Evolutionary conservation across 306 rosid species (phyloP).

Genomic region (Bauhinia variegata): DNA sequence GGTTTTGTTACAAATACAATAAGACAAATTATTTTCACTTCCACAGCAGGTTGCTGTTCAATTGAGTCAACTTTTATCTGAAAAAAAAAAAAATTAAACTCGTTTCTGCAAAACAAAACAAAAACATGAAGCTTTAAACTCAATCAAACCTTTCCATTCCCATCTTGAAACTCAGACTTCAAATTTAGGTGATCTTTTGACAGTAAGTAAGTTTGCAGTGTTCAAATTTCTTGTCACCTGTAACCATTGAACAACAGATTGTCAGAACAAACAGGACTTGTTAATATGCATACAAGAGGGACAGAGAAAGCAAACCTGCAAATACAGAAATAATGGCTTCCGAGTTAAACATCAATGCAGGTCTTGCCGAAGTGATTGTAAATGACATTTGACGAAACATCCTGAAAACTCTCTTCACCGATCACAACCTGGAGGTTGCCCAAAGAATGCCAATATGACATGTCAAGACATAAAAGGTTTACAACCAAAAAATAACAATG

Average conservation of each 20-base stretch:
- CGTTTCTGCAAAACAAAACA: not conserved
- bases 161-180: conserved; percentile 69
- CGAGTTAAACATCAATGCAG: too few species aligned
- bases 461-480: too few species aligned
- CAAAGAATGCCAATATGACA: conserved; percentile 18
- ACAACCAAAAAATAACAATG: too few species aligned
- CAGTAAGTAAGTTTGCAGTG: conserved; percentile 57
- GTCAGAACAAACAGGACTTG: conserved; percentile 23
- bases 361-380: too few species aligned
- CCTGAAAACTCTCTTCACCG: too few species aligned
- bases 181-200: conserved; percentile 76
- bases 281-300: too few species aligned
- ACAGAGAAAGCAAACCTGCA: too few species aligned
- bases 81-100: conserved; percentile 24
- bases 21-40: too few species aligned
- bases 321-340: too few species aligned
- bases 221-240: conserved; percentile 69
- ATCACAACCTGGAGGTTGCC: conserved; percentile 64
- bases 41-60: conserved; percentile 58
- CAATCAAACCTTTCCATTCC: conserved; percentile 78
- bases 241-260: conserved; percentile 19
- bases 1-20: too few species aligned
- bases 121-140: not conserved
- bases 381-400: too few species aligned
- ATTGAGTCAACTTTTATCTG: conserved; percentile 65